Evolutionary conservation across 139 green algal genomes (phyloP), one percentile per base, ranked within the genome.

Genomic region (Tetradesmus obliquus): DNA sequence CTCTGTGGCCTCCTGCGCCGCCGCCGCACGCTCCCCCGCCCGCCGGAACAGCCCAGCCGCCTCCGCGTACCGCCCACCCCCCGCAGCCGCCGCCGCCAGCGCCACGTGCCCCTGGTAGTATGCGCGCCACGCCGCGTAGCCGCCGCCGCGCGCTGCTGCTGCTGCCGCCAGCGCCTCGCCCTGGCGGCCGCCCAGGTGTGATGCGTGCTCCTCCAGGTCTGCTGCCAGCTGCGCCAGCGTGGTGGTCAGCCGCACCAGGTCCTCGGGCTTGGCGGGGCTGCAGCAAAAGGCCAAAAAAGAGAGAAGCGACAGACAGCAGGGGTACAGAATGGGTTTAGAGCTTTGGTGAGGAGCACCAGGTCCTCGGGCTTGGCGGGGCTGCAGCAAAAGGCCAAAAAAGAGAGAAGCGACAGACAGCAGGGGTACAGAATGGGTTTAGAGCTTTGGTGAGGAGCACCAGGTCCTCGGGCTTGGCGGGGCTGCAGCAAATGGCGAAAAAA

Each of bases 21-120:
- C 71, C 7, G 60, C 55, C n/a, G 92, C 93, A n/a, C 94, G 88
- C 82, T 95, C 79, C 80, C 84, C 57, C 8, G 96, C 92, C 17
- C 95, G 90, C 22, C 89, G 58, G 71, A 96, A 98, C 55, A 98
- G 92, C 24, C 93, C 93, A 20, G 88, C 88, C 5, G 96, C 96
- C 89, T 98, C 95, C 3, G 82, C 71, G 22, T 58, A 83, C 85
- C 94, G 94, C 19, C 62, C 83, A 6, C 71, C 94, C 94, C 3
- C 92, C 96, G 32, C 94, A 81, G 71, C 91, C 95, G 55, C 95
- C 62, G 53, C 82, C 22, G 66, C 66, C 32, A 89, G 62, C 24
- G 84, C 60, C 24, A 54, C 84, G 66, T 89, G 84, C n/a, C 15
- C 84, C 45, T 54, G 51, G 62, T 89, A 89, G 32, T 89, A 89